Percentiles rank a stretch among this genome's conserved stretches.
phyloP scores from a whole-genome alignment of 2,329 filamentous ascomycete species.

The Phyllosticta citriasiana region DNA sequence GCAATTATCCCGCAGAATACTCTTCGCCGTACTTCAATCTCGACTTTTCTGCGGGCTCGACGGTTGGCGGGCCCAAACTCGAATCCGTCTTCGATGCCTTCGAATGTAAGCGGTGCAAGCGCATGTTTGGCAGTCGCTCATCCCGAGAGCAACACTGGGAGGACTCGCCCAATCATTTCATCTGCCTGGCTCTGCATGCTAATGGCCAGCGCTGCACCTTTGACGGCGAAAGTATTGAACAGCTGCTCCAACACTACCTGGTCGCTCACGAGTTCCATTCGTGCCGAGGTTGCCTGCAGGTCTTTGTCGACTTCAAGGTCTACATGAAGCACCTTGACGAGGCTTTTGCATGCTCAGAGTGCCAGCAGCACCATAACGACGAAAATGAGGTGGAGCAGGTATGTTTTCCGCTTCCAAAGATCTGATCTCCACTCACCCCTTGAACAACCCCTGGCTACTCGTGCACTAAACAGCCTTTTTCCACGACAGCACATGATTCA shows the following conservation, averaged over 20 bases:
- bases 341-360: neutral
- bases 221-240: neutral
- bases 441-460: no score
- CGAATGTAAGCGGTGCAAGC: constrained; percentile 1
- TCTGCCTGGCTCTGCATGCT: neutral
- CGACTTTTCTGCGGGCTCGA: neutral
- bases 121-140: neutral
- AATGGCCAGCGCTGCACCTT: neutral
- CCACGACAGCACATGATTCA: neutral
- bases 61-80: neutral
- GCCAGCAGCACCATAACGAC: neutral
- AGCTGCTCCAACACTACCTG: neutral
- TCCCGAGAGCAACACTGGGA: constrained; percentile 1
- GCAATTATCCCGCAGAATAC: neutral
- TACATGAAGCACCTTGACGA: constrained; percentile 1
- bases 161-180: neutral
- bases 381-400: neutral
- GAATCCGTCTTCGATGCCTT: neutral
- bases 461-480: neutral
- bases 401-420: neutral
- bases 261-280: neutral
- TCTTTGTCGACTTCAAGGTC: neutral
- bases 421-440: neutral
- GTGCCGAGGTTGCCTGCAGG: neutral
- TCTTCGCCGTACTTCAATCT: neutral